Conservation (phyloP, 1,139 yeast genomes). For the Yamadazyma taylorii region DNA sequence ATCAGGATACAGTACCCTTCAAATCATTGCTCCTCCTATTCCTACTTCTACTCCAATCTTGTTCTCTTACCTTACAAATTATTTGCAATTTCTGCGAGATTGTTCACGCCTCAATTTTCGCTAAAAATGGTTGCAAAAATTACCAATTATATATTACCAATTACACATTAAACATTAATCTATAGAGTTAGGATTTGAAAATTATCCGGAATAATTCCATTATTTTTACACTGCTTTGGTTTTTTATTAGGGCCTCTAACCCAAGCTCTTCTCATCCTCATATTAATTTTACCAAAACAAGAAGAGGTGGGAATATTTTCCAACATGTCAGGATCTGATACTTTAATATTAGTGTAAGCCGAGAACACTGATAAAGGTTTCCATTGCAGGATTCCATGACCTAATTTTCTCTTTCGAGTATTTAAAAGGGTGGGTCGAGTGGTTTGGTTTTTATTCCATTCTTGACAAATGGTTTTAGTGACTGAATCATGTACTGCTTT, state of each 20-base stretch:
- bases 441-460: slow-evolving; percentile 8
- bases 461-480: slow-evolving; percentile 17
- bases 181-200: not conserved
- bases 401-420: slow-evolving; percentile 22
- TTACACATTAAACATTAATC: not conserved
- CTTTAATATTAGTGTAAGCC: slow-evolving; percentile 35
- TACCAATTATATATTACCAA: too few species aligned
- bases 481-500: slow-evolving; percentile 17
- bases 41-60: too few species aligned
- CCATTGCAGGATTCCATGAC: slow-evolving; percentile 25
- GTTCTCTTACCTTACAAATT: too few species aligned
- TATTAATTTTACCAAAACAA: slow-evolving; percentile 42
- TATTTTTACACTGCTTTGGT: slow-evolving; percentile 1
- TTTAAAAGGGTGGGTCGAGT: slow-evolving; percentile 7
- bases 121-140: too few species aligned
- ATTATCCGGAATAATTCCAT: not conserved
- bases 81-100: too few species aligned
- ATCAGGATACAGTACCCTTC: too few species aligned
- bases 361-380: slow-evolving; percentile 36
- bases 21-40: too few species aligned
- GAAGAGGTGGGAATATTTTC: slow-evolving; percentile 29
- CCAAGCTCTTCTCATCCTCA: slow-evolving; percentile 39
- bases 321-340: slow-evolving; percentile 17
- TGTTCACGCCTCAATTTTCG: too few species aligned
- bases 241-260: slow-evolving; percentile 20